Evolutionary conservation across 2,329 filamentous ascomycete genomes (phyloP).

Genomic region (Ophiocordyceps camponoti-floridani): DNA sequence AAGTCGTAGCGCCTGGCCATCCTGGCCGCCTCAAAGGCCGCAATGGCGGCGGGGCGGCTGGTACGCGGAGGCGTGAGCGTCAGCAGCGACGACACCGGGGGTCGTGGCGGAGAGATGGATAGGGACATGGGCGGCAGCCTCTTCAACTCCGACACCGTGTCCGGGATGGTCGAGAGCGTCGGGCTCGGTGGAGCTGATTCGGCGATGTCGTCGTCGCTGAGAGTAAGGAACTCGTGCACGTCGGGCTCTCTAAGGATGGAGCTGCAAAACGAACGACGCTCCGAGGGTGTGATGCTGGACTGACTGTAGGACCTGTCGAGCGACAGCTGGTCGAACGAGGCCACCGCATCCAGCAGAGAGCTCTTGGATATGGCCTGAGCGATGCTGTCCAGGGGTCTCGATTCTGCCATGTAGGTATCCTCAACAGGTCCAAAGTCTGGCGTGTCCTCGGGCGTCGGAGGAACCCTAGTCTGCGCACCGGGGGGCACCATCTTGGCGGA

Average conservation of each 20-base stretch:
- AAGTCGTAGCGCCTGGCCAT: slow-evolving; percentile 39
- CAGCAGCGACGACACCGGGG: slow-evolving; percentile 16
- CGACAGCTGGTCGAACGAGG: slow-evolving; percentile 8
- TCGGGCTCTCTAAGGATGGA: slow-evolving; percentile 29
- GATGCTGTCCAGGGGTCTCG: slow-evolving; percentile 11
- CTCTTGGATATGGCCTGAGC: slow-evolving; percentile 10
- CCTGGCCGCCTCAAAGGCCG: slow-evolving; percentile 34
- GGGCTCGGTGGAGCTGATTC: slow-evolving; percentile 17
- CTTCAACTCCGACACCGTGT: slow-evolving; percentile 2
- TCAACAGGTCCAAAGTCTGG: slow-evolving; percentile 11
- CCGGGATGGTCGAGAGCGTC: slow-evolving; percentile 1
- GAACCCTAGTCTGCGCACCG: slow-evolving; percentile 3
- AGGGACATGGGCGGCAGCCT: slow-evolving; percentile 6
- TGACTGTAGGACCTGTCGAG: slow-evolving; percentile 12
- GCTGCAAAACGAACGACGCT: slow-evolving; percentile 11
- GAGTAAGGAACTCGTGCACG: slow-evolving; percentile 32
- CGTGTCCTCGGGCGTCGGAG: slow-evolving; percentile 15
- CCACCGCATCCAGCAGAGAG: slow-evolving; percentile 10
- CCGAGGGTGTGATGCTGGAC: slow-evolving; percentile 12
- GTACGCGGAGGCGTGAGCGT: slow-evolving; percentile 25
- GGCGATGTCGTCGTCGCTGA: slow-evolving; percentile 40
- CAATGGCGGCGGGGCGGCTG: slow-evolving; percentile 24
- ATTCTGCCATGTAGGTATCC: slow-evolving; percentile 9
- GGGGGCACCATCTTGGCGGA: slow-evolving; percentile 5
- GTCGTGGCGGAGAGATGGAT: slow-evolving; percentile 8